These are phyloP conservation scores for Cryptococcus sp. DNA, from an alignment of 1,284 basidiomycete genomes.

Conservation along the genomic window DNA sequence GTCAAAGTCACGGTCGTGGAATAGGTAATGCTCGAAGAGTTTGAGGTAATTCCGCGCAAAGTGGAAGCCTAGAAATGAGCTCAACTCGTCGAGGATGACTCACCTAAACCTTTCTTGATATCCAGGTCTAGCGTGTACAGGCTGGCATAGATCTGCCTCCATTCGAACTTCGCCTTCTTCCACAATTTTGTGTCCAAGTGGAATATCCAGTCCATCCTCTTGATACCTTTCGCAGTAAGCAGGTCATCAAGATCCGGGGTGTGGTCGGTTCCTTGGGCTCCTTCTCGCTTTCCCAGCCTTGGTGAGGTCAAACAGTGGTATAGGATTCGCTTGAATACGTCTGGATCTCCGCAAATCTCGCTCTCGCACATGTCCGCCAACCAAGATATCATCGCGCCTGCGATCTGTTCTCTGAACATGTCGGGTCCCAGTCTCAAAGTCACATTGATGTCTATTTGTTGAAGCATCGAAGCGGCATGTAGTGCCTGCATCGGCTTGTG, in stretches of 20 bases:
- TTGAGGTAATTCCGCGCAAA: slow-evolving; percentile 79
- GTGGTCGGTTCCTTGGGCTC: slow-evolving; percentile 14
- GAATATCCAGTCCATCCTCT: slow-evolving; percentile 42
- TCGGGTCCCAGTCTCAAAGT: slow-evolving; percentile 84
- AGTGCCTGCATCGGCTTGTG: slow-evolving; percentile 64
- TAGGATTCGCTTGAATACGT: slow-evolving; percentile 67
- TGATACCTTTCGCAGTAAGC: neutral
- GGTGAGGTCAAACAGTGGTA: slow-evolving; percentile 61
- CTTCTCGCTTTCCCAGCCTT: slow-evolving; percentile 5
- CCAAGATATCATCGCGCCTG: slow-evolving; percentile 78
- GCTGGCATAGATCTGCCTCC: slow-evolving; percentile 37
- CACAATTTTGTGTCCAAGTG: slow-evolving; percentile 40
- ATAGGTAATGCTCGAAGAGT: slow-evolving; percentile 83
- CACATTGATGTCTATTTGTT: slow-evolving; percentile 86
- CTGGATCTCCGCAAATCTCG: slow-evolving; percentile 52
- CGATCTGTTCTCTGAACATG: slow-evolving; percentile 83
- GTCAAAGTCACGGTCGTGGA: slow-evolving; percentile 86
- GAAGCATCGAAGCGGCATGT: slow-evolving; percentile 72
- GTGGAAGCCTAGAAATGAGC: slow-evolving; percentile 59
- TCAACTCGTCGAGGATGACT: slow-evolving; percentile 6
- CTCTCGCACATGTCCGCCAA: slow-evolving; percentile 73
- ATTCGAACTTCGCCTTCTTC: slow-evolving; percentile 39
- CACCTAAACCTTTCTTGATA: slow-evolving; percentile 31
- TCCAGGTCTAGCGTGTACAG: slow-evolving; percentile 26
- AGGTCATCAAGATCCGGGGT: slow-evolving; percentile 21